A percentile compares a stretch with the other conserved stretches of the same genome.
Conservation (phyloP, 2,329 filamentous ascomycete species). For the Phaeosphaeria sp. region DNA sequence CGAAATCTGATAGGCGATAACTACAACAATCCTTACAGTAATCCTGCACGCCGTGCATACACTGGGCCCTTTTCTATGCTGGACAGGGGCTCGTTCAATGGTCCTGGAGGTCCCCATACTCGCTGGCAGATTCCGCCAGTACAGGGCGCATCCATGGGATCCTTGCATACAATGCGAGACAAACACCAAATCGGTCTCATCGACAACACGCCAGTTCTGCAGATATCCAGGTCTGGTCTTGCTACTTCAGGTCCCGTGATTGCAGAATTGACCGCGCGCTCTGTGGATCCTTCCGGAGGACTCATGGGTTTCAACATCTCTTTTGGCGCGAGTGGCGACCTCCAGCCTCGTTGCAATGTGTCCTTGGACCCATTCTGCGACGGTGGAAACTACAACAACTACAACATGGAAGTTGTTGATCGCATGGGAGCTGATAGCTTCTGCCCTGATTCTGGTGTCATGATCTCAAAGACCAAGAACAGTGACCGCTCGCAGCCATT, state of each 20-base stretch:
- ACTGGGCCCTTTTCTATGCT: constrained; percentile 63
- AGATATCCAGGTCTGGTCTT: constrained; percentile 54
- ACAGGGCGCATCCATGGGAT: constrained; percentile 58
- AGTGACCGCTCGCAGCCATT: constrained; percentile 52
- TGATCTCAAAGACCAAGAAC: constrained; percentile 62
- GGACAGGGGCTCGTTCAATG: constrained; percentile 60
- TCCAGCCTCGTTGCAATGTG: constrained; percentile 54
- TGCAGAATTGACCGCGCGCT: constrained; percentile 56
- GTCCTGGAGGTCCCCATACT: constrained; percentile 60
- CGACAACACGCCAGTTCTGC: constrained; percentile 52
- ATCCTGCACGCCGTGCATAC: constrained; percentile 55
- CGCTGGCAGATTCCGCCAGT: constrained; percentile 61
- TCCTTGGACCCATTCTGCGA: constrained; percentile 57
- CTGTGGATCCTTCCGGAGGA: constrained; percentile 50
- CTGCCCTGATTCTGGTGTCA: constrained; percentile 59
- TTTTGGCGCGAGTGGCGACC: constrained; percentile 51
- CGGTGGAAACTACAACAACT: constrained; percentile 58
- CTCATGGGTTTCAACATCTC: constrained; percentile 58
- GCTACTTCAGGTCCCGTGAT: constrained; percentile 53
- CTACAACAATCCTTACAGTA: constrained; percentile 61
- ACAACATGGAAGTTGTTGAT: constrained; percentile 61
- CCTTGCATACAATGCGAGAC: constrained; percentile 61
- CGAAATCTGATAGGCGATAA: no score
- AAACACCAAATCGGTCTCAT: constrained; percentile 61
- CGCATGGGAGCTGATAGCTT: constrained; percentile 63